Conservation (phyloP, 2,329 filamentous ascomycete species). For the Verticillium nonalfalfae region DNA sequence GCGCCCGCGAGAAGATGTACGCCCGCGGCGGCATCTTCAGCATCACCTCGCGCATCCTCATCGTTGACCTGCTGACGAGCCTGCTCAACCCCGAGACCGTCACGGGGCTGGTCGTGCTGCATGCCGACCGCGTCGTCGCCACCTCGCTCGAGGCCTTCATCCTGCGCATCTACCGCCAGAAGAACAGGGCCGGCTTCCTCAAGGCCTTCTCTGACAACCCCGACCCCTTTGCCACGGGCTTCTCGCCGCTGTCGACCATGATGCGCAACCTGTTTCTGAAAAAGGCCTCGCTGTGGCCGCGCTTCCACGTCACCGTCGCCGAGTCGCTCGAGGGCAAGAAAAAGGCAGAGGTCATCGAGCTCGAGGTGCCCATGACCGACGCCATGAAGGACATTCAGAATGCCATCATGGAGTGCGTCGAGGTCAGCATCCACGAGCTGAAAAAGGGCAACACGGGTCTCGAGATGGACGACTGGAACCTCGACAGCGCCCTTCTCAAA, state of each 20-base stretch:
- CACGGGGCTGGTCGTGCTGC: conserved; percentile 79
- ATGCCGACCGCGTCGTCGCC: conserved; percentile 79
- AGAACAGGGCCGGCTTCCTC: conserved; percentile 88
- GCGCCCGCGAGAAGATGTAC: conserved; percentile 87
- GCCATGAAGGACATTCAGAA: conserved; percentile 91
- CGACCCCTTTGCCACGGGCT: conserved; percentile 83
- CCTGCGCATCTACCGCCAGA: conserved; percentile 84
- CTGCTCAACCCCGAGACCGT: conserved; percentile 77
- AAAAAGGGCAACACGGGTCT: conserved; percentile 86
- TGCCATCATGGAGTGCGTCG: conserved; percentile 91
- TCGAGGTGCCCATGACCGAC: conserved; percentile 94
- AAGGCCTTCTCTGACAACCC: conserved; percentile 95
- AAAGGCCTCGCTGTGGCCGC: conserved; percentile 84
- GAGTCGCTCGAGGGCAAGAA: conserved; percentile 84
- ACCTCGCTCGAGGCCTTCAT: conserved; percentile 95
- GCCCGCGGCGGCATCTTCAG: conserved; percentile 84
- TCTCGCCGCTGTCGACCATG: conserved; percentile 81
- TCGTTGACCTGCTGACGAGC: conserved; percentile 85
- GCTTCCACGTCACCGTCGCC: conserved; percentile 88
- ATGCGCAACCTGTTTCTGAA: conserved; percentile 88
- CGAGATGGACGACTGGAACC: conserved; percentile 95
- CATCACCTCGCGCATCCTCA: conserved; percentile 90
- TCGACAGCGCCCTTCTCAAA: conserved; percentile 85
- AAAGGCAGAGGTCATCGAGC: conserved; percentile 93
- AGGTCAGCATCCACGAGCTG: conserved; percentile 87